Conservation (phyloP, 768 basidiomycete species). For the Mycena olivaceomarginata region DNA sequence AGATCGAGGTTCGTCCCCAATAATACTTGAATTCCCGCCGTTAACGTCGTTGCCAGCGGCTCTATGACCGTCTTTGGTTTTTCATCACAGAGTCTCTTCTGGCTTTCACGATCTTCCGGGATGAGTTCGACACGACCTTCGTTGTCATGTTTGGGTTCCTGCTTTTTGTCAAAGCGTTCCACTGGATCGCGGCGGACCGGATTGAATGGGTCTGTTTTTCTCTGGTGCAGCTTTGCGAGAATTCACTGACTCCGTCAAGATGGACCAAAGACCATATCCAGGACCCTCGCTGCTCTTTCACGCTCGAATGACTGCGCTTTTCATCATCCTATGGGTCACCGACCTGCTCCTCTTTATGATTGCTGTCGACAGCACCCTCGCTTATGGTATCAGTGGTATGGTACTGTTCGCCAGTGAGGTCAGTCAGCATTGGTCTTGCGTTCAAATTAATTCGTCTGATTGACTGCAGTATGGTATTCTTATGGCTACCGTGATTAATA, state of each 20-base stretch:
- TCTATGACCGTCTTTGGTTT: constrained; percentile 98
- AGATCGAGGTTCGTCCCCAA: constrained; percentile 85
- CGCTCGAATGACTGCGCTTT: constrained; percentile 85
- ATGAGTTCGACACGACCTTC: constrained; percentile 95
- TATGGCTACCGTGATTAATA: constrained; percentile 86
- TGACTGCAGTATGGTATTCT: constrained; percentile 87
- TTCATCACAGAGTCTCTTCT: constrained; percentile 97
- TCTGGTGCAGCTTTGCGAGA: not conserved
- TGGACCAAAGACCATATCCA: constrained; percentile 96
- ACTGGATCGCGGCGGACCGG: constrained; percentile 96
- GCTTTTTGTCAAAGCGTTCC: constrained; percentile 97
- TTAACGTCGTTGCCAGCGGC: constrained; percentile 72
- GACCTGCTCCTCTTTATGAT: constrained; percentile 88
- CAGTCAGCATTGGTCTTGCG: constrained; percentile 49
- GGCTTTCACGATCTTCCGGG: constrained; percentile 97
- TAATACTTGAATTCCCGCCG: not conserved
- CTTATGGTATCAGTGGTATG: constrained; percentile 91
- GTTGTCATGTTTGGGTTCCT: constrained; percentile 96
- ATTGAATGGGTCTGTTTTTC: constrained; percentile 89
- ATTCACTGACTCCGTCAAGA: constrained; percentile 69
- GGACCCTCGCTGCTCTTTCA: constrained; percentile 91
- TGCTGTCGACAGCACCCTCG: constrained; percentile 87
- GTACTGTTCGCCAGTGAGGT: constrained; percentile 97
- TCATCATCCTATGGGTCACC: constrained; percentile 82
- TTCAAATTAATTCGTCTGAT: constrained; percentile 26